Evolutionary conservation across 495 filamentous ascomycete species (phyloP), one percentile per base, ranked within the genome.

Genomic region (Elasticomyces elasticus): DNA sequence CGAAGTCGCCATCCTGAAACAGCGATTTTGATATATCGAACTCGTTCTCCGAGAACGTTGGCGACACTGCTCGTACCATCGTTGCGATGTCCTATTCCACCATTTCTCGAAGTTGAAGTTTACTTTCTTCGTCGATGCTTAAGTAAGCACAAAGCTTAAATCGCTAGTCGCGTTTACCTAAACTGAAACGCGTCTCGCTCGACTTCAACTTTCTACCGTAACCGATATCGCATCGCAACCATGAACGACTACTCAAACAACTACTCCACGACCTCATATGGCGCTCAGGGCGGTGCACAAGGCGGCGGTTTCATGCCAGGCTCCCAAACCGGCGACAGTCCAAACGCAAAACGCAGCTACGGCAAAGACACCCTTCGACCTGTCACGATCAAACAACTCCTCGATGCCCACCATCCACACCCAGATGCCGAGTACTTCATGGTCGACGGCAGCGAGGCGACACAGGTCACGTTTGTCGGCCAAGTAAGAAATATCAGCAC

Each of bases 331-430:
- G n/a, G 5, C 28, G n/a, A 13, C 60, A 68, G 67, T 38, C 70
- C 61, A 51, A 67, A 73, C 23, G 64, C 15, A 12, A 55, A 37
- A 26, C 46, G 13, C 7, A 23, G 19, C 48, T 79, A 82, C 56
- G 69, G 63, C 54, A 77, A 81, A 64, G 79, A 89, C 40, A 89
- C 85, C 45, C 78, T 98, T 54, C 83, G 91, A 41, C 89, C 92
- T 0, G 84, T 95, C 37, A 98, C 92, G 38, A 86, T 96, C 66
- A 95, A 95, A 67, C 92, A 98, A 71, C 75, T 95, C 40, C 72
- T 88, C 62, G 87, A 95, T 67, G 84, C 86, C 49, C 72, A 78
- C 54, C 82, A 86, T 63, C 73, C 82, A 11, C 82, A 85, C 69
- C 79, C 84, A 6, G 85, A 85, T 54, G 80, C 82, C 44, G 78